A percentile compares a stretch with the other conserved stretches of the same genome.
Conservation (phyloP, 352 stramenopile genomes). For the Chrysophaeum taylorii region DNA sequence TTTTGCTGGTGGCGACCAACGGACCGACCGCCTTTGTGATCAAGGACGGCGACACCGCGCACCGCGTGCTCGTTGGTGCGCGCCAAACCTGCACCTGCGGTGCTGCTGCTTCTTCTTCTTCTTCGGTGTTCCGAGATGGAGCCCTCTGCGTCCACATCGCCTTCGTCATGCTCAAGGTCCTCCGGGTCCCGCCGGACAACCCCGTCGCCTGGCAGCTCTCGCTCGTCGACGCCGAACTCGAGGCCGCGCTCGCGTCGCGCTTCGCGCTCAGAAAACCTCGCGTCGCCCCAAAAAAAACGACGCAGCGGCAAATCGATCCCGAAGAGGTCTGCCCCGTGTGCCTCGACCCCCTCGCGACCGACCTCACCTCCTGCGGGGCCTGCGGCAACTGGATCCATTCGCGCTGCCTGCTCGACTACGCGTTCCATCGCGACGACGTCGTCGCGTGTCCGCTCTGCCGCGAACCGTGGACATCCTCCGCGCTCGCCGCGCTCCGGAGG, state of each 20-base stretch:
- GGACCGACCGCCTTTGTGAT: conserved; percentile 25
- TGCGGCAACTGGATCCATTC: conserved; percentile 33
- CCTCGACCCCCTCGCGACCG: conserved; percentile 28
- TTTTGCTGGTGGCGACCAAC: conserved; percentile 19
- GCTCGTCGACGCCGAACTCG: conserved; percentile 30
- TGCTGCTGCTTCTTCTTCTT: too few relatives aligned
- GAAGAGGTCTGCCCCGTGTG: conserved; percentile 33
- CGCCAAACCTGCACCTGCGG: conserved; percentile 32
- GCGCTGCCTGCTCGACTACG: conserved; percentile 27
- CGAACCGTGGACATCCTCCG: conserved; percentile 25
- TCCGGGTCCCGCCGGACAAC: conserved; percentile 29
- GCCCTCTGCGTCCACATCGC: conserved; percentile 31
- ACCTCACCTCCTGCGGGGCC: conserved; percentile 31
- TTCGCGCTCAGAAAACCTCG: background rate
- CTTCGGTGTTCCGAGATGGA: conserved; percentile 21
- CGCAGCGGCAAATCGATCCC: conserved; percentile 3
- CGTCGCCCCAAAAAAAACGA: background rate
- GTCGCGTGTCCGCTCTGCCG: conserved; percentile 34
- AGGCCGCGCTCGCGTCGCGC: conserved; percentile 13
- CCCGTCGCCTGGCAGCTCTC: conserved; percentile 32
- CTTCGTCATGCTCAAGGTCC: conserved; percentile 38
- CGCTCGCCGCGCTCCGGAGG: too few relatives aligned
- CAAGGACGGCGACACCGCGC: conserved; percentile 6
- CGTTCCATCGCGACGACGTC: conserved; percentile 28
- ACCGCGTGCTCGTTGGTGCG: conserved; percentile 27